A percentile compares a stretch with the other conserved stretches of the same genome.
Evolutionary conservation across 345 rosid species (phyloP).

Genomic region (Corymbia maculata): DNA sequence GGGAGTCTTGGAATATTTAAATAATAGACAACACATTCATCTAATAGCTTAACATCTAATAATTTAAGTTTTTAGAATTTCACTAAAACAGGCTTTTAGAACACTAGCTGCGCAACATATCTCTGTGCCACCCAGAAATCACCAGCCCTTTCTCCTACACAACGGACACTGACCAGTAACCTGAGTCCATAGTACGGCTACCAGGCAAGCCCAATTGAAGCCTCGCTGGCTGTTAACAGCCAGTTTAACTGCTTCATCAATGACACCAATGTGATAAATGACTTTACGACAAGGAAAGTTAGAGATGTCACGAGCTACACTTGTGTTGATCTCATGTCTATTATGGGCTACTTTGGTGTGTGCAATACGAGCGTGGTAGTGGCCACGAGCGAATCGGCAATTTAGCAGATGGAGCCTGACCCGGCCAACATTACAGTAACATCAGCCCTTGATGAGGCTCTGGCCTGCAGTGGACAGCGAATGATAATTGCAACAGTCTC

Average conservation of each 20-base stretch:
- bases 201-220: background rate
- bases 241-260: background rate
- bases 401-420: background rate
- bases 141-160: background rate
- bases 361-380: background rate
- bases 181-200: background rate
- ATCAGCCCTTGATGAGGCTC: too few species aligned
- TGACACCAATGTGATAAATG: background rate
- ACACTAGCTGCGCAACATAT: background rate
- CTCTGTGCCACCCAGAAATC: background rate
- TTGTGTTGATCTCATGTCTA: background rate
- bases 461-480: too few species aligned
- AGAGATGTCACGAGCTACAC: background rate
- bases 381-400: background rate
- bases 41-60: too few species aligned
- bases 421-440: background rate
- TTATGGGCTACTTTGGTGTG: background rate
- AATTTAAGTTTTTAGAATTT: too few species aligned
- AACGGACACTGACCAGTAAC: background rate
- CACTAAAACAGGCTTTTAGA: background rate
- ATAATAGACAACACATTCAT: too few species aligned
- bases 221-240: background rate
- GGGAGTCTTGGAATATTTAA: too few species aligned
- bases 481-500: too few species aligned
- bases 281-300: background rate